A percentile compares a stretch with the other conserved stretches of the same genome.
phyloP scores from a whole-genome alignment of 2,329 filamentous ascomycete genomes.

The Calonectria pseudoreteaudii region DNA sequence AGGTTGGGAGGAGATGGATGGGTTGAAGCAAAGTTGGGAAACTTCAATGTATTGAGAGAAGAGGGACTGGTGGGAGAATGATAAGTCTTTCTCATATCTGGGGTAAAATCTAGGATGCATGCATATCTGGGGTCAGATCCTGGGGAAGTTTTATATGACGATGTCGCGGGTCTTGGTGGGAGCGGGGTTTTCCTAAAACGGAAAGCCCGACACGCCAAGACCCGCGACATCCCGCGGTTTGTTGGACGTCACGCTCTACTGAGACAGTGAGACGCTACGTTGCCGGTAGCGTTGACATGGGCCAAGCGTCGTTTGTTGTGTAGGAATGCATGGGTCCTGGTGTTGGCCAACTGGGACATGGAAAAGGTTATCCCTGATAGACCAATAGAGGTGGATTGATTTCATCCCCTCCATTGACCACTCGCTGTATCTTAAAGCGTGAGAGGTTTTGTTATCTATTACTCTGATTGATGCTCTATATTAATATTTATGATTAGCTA shows the following conservation, averaged over 20 bases:
- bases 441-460: too few relatives aligned
- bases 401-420: too few relatives aligned
- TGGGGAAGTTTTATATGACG: not conserved
- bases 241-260: not conserved
- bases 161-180: not conserved
- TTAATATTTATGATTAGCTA: too few relatives aligned
- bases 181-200: not conserved
- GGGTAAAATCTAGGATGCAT: too few relatives aligned
- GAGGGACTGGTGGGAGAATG: too few relatives aligned
- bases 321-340: not conserved
- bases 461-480: too few relatives aligned
- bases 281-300: not conserved
- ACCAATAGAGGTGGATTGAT: not conserved
- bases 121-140: not conserved
- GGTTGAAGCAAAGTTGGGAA: not conserved
- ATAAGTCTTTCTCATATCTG: not conserved
- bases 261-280: not conserved
- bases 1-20: not conserved
- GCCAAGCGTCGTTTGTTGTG: not conserved
- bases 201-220: not conserved
- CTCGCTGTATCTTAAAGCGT: too few relatives aligned
- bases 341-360: not conserved
- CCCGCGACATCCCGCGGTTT: too few relatives aligned
- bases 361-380: not conserved
- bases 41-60: too few relatives aligned